Evolutionary conservation across 2,329 filamentous ascomycete species (phyloP), one percentile per base, ranked within the genome.

Genomic region (Epichloe elymi): DNA sequence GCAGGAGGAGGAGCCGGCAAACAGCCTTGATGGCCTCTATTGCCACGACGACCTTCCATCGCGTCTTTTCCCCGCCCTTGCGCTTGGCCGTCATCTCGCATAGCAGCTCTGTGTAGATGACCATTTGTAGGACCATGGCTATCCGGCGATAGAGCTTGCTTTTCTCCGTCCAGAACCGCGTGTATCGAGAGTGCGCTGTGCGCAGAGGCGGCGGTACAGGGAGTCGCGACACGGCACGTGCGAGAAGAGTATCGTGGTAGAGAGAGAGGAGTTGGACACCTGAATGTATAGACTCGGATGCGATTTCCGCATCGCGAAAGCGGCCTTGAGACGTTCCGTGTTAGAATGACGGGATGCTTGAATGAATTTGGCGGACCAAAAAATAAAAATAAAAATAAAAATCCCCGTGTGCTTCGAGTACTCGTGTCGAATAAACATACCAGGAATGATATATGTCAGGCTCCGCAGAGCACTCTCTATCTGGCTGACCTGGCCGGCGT

Each of bases 31-130:
- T 73, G 1, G 80, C 76, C 69, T 98, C 93, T 20, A 98, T 73
- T 3, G 94, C 64, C 11, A 97, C 82, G 5, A 97, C 81, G 0
- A 94, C 81, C 48, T 87, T 82, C 93, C 93, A 98, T 33, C 89
- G 80, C 26, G 84, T 70, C 61, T 79, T 82, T 66, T 94, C 79
- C 43, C 85, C 89, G 17, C 88, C 86, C 55, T 83, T 83, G 46
- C 91, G 79, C 68, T 95, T 94, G 30, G 90, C 90, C 30, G 86
- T 80, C 93, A 98, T 98, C 66, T 98, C 93, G 78, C 91, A 93
- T n/a, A 98, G 71, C 33, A 98, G 74, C 69, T 98, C 88, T 0
- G 90, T 95, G 64, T 97, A 97, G 58, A 93, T 86, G 26, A 96
- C 86, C 70, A 95, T 85, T 64, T 95, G 88, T 46, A 98, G 72